Base-by-base conservation (phyloP, 371 early-diverging fungal genomes). In the Mortierella sp. region DNA sequence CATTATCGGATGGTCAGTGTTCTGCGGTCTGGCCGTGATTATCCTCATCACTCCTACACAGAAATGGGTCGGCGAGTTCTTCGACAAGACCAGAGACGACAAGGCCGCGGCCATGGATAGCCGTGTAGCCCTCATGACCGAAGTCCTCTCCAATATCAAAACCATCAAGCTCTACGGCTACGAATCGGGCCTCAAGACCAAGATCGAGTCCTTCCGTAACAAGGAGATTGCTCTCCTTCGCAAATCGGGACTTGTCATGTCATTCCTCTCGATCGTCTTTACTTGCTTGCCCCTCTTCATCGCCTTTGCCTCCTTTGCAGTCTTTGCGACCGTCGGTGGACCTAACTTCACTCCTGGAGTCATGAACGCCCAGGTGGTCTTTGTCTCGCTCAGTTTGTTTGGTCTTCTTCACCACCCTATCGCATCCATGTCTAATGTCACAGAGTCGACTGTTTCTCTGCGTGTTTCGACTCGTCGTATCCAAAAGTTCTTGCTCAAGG, bases 111-210 rank as follows among this genome's bases (percentile, higher is more conserved):
- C 91, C 37, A 92, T 93, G 72, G 95, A 95, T 61, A 88, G 83
- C 4, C 89, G 93, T 48, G 74, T 95, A 31, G 88, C 91, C n/a
- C 81, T 91, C 71, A 87, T 94, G 83, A 87, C 82, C 40, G 90
- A 89, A 44, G 71, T 90, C 21, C 74, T 90, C 19, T 84, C 88
- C 14, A 88, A 88, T 11, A 91, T 90, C 69, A 88, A 88, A 50
- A 83, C 89, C 54, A 88, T 91, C 57, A 90, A 90, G 75, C 74
- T 91, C 31, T 88, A 90, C 72, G 85, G 87, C 10, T 90, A 96
- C 95, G 94, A 94, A 75, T 77, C 75, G 26, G 71, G 83, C 14
- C 89, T 89, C 76, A 64, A 59, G 2, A 57, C 69, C 5, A 86
- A 75, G 46, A 19, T 85, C 9, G 69, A 79, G 14, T 69, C 19